Percentiles rank a stretch among this genome's conserved stretches.
Evolutionary conservation across 2,329 filamentous ascomycete species (phyloP).

Genomic region (Nectriaceae sp.): DNA sequence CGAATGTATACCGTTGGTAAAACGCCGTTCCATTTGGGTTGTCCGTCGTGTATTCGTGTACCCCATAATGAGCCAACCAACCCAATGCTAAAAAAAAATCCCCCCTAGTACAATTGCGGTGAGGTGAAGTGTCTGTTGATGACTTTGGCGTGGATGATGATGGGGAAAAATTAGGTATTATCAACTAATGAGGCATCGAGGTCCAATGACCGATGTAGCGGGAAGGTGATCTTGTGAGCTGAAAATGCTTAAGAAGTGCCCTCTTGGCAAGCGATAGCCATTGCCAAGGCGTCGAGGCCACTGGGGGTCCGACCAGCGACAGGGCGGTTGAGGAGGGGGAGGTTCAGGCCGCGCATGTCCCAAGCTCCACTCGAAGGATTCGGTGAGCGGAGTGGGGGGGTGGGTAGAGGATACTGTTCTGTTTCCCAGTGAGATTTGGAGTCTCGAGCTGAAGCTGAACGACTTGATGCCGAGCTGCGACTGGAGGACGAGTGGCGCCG

Average conservation of each 20-base stretch:
- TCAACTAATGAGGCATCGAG: not conserved
- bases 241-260: slow-evolving; percentile 26
- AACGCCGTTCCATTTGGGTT: slow-evolving; percentile 19
- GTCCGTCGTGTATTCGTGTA: slow-evolving; percentile 15
- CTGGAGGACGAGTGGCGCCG: slow-evolving; percentile 36
- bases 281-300: slow-evolving; percentile 56
- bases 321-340: slow-evolving; percentile 49
- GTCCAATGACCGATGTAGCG: not conserved
- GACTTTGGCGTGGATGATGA: not conserved
- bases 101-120: not conserved
- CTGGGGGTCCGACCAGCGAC: slow-evolving; percentile 44
- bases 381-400: slow-evolving; percentile 40
- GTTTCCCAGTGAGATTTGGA: slow-evolving; percentile 41
- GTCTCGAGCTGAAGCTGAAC: slow-evolving; percentile 28
- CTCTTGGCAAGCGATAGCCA: slow-evolving; percentile 56
- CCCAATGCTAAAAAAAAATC: not conserved
- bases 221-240: not conserved
- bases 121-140: not conserved
- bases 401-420: slow-evolving; percentile 39
- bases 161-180: not conserved
- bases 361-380: slow-evolving; percentile 38
- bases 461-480: slow-evolving; percentile 29
- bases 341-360: slow-evolving; percentile 49
- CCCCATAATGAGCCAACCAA: not conserved
- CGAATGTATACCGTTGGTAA: no score